Conservation (phyloP, 306 rosid species). For the Quercus mongolica region DNA sequence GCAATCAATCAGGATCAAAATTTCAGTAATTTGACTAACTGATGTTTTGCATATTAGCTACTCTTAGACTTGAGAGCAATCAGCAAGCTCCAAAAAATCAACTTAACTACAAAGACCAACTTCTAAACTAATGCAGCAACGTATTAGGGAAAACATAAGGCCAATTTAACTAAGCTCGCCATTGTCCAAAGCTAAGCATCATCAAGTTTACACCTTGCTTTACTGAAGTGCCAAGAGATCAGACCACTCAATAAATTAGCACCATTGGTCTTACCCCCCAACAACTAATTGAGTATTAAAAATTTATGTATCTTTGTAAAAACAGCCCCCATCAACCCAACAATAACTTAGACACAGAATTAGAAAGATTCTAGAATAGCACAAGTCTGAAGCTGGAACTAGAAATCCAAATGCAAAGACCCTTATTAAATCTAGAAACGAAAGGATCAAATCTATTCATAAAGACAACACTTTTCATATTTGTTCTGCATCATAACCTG, state of each 20-base stretch:
- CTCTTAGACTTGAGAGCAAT: not conserved
- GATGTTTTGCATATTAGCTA: not conserved
- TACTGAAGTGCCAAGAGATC: not conserved
- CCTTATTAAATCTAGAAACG: conserved; percentile 12
- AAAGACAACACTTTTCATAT: not conserved
- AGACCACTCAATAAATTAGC: not conserved
- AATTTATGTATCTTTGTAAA: not conserved
- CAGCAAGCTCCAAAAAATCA: not conserved
- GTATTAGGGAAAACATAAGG: not conserved
- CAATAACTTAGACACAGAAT: not conserved
- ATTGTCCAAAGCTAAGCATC: conserved; percentile 1
- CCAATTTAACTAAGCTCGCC: not conserved
- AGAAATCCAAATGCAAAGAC: not conserved
- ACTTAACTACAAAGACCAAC: not conserved
- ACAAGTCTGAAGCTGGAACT: not conserved
- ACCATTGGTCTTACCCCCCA: not conserved
- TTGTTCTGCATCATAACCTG: too few relatives aligned
- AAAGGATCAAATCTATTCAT: not conserved
- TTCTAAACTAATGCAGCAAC: not conserved
- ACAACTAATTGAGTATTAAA: not conserved
- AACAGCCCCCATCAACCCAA: not conserved
- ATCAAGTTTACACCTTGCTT: not conserved
- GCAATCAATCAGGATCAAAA: not conserved
- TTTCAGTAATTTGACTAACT: not conserved
- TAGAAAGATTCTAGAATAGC: not conserved